Percentiles rank a stretch among this genome's conserved stretches.
These are phyloP conservation scores for Daldinia vernicosa DNA, from an alignment of 495 filamentous ascomycete genomes.

Conservation along the genomic window DNA sequence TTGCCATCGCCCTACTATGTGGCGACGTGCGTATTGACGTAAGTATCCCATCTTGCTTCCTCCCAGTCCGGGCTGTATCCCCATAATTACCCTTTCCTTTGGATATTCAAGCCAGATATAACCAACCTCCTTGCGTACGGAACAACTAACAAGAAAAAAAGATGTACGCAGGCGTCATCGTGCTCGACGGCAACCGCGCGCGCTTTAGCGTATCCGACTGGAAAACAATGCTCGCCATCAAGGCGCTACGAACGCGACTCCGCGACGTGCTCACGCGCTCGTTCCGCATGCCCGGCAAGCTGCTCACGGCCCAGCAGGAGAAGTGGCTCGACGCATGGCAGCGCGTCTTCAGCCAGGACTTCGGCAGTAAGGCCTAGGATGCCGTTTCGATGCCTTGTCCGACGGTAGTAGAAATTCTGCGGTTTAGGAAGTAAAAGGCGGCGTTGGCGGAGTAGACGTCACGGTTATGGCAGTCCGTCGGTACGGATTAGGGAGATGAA, in stretches of 20 bases:
- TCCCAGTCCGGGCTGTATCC: no score
- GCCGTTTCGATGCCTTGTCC: neutral
- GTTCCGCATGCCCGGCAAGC: conserved; percentile 76
- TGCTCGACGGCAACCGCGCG: conserved; percentile 86
- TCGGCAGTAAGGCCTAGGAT: conserved; percentile 28
- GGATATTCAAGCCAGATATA: neutral
- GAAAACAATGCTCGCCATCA: conserved; percentile 88
- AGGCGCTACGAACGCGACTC: conserved; percentile 72
- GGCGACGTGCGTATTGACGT: conserved; percentile 86
- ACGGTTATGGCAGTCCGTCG: no score
- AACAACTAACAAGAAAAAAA: conserved; percentile 43
- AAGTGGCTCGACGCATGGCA: conserved; percentile 79
- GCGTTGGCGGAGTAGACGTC: neutral
- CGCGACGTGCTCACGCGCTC: conserved; percentile 74
- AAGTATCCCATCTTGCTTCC: conserved; percentile 14
- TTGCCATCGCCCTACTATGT: conserved; percentile 83
- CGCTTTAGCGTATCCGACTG: conserved; percentile 88
- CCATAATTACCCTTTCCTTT: no score
- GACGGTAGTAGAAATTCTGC: neutral
- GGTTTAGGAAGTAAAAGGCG: neutral
- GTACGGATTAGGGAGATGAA: neutral
- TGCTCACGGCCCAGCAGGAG: conserved; percentile 72
- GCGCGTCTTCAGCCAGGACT: conserved; percentile 56
- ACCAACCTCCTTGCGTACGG: no score
- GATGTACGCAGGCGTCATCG: conserved; percentile 85